Percentiles rank a stretch among this genome's conserved stretches.
These are phyloP conservation scores for Sporothrix schenckii DNA, from an alignment of 2,329 filamentous ascomycete species.

Conservation along the genomic window DNA sequence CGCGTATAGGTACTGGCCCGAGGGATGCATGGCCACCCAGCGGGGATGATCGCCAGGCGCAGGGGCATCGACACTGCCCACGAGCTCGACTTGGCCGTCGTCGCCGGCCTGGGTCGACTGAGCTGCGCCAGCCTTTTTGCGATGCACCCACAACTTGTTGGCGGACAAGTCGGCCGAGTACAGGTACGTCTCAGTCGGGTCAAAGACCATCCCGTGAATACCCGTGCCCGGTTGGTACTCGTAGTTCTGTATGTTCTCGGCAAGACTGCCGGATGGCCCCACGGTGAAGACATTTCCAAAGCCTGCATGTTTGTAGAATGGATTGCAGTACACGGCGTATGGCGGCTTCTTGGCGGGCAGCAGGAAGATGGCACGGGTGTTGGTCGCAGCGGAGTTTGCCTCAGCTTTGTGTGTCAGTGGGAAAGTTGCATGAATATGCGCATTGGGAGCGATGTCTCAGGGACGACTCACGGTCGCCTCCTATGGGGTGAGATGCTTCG, in stretches of 20 bases:
- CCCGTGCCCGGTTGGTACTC: slow-evolving; percentile 69
- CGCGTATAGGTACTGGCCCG: slow-evolving; percentile 77
- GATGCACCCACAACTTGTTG: slow-evolving; percentile 84
- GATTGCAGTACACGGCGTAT: slow-evolving; percentile 84
- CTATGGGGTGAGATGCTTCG: slow-evolving; percentile 72
- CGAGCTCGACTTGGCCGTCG: slow-evolving; percentile 65
- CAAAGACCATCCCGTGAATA: slow-evolving; percentile 82
- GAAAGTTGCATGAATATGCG: neutral
- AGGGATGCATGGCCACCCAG: slow-evolving; percentile 83
- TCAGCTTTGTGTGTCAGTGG: slow-evolving; percentile 53
- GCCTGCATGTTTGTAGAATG: slow-evolving; percentile 84
- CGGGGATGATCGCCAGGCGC: slow-evolving; percentile 74
- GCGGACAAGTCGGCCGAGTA: slow-evolving; percentile 78
- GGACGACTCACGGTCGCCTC: slow-evolving; percentile 67
- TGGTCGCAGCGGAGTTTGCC: slow-evolving; percentile 70
- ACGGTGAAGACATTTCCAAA: slow-evolving; percentile 77
- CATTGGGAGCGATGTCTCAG: neutral
- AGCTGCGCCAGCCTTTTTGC: slow-evolving; percentile 53
- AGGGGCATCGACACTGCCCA: slow-evolving; percentile 74
- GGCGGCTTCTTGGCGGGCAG: slow-evolving; percentile 77
- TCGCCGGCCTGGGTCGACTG: slow-evolving; percentile 44
- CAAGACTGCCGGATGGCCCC: slow-evolving; percentile 59
- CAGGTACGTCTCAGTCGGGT: slow-evolving; percentile 71
- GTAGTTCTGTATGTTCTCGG: slow-evolving; percentile 71
- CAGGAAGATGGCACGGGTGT: slow-evolving; percentile 87